Conservation (phyloP, 2,329 filamentous ascomycete genomes). For the Trichophyton simii region DNA sequence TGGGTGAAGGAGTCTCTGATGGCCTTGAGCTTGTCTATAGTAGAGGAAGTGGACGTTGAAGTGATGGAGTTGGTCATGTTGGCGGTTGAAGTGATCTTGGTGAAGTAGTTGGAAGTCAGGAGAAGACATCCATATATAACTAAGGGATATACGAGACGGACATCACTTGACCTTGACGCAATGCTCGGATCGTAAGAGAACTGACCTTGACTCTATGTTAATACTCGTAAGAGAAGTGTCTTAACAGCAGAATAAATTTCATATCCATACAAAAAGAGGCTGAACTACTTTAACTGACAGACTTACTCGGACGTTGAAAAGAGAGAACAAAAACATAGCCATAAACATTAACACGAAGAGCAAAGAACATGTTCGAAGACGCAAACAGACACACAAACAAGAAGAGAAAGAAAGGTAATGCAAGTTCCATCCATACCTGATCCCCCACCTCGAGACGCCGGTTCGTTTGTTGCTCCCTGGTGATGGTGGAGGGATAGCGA, state of each 20-base stretch:
- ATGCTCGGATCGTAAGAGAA: too few species aligned
- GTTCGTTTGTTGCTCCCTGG: slow-evolving; percentile 6
- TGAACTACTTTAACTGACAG: too few species aligned
- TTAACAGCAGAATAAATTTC: not conserved
- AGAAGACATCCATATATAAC: too few species aligned
- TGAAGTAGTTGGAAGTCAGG: too few species aligned
- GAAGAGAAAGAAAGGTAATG: slow-evolving; percentile 4
- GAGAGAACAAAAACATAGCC: not conserved
- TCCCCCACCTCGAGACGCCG: slow-evolving; percentile 8
- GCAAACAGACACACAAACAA: slow-evolving; percentile 16
- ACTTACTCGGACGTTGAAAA: not conserved
- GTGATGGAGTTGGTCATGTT: not conserved
- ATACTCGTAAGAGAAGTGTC: too few species aligned
- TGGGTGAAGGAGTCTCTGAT: not conserved
- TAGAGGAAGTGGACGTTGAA: too few species aligned
- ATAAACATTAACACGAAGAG: slow-evolving; percentile 9
- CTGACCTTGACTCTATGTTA: too few species aligned
- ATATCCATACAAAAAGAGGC: not conserved
- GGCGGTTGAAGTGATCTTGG: not conserved
- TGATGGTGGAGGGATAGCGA: not conserved
- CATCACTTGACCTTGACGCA: too few species aligned
- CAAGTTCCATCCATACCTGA: slow-evolving; percentile 5
- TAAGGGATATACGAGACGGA: too few species aligned
- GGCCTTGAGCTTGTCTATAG: not conserved
- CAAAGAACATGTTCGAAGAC: slow-evolving; percentile 3